Evolutionary conservation across 2,329 filamentous ascomycete species (phyloP).

Genomic region (Myriosclerotinia scirpicola): DNA sequence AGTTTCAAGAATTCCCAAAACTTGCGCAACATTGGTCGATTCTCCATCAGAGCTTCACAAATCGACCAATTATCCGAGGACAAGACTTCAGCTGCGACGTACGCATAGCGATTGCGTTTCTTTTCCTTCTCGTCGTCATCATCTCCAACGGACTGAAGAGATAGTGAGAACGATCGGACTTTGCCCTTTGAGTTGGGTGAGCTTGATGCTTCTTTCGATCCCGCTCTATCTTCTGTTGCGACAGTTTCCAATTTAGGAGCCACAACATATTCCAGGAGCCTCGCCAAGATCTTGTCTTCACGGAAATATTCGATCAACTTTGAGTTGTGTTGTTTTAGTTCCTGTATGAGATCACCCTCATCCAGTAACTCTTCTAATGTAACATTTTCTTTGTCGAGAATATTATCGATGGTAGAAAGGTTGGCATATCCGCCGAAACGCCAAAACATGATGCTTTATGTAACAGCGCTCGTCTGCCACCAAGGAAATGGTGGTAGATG

Average conservation of each 20-base stretch:
- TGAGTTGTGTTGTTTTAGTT: slow-evolving; percentile 96
- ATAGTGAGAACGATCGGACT: slow-evolving; percentile 52
- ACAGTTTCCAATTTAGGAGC: slow-evolving; percentile 68
- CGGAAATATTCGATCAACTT: slow-evolving; percentile 96
- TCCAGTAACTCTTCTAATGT: slow-evolving; percentile 94
- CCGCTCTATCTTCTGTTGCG: slow-evolving; percentile 51
- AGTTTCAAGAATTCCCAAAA: slow-evolving; percentile 91
- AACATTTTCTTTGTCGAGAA: slow-evolving; percentile 94
- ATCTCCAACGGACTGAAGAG: slow-evolving; percentile 49
- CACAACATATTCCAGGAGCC: slow-evolving; percentile 86
- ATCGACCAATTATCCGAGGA: slow-evolving; percentile 98
- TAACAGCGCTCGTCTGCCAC: slow-evolving; percentile 38
- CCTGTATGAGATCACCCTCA: slow-evolving; percentile 93
- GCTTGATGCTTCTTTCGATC: slow-evolving; percentile 53
- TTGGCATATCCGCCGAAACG: slow-evolving; percentile 98
- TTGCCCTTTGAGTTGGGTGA: slow-evolving; percentile 51
- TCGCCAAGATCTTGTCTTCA: slow-evolving; percentile 80
- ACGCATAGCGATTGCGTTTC: slow-evolving; percentile 89
- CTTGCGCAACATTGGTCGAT: slow-evolving; percentile 70
- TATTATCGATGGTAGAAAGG: slow-evolving; percentile 92
- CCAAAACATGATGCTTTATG: slow-evolving; percentile 86
- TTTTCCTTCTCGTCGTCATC: slow-evolving; percentile 80
- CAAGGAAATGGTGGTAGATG: slow-evolving; percentile 31
- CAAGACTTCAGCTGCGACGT: slow-evolving; percentile 87
- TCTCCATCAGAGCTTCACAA: slow-evolving; percentile 86